Base-by-base conservation (phyloP, 2,329 filamentous ascomycete genomes). In the Fusarium foetens region DNA sequence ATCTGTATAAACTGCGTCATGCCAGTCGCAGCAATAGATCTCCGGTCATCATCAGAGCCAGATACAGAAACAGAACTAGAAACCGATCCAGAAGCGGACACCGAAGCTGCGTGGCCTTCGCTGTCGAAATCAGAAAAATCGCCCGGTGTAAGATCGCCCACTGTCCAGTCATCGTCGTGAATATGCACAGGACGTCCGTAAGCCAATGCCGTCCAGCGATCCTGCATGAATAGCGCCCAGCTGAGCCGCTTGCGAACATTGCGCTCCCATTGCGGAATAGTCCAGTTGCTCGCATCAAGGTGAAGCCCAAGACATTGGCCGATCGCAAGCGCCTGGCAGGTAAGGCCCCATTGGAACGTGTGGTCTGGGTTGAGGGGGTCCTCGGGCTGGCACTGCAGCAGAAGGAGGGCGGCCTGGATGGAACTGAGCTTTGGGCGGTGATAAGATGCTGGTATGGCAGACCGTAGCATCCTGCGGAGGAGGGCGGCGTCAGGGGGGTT, bases 171-270 rank as follows among this genome's bases (percentile, higher is more conserved):
- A 33, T 79, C 77, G 13, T 79, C 77, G 70, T 79, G 75, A 51
- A 79, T 79, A 58, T 79, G 77, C 23, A 78, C 70, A 42, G 77
- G 77, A 27, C 77, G 75, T 8, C 77, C 77, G 43, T 77, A 78
- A 33, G 77, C 76, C 46, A 79, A 65, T 45, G 77, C 77, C 21
- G 77, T 79, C 88, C 86, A 90, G 73, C 86, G 88, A 71, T 91
- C 89, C 75, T 91, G 88, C 82, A 89, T 88, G 73, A 84, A 91
- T 3, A 90, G 78, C 14, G 85, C 88, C 89, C 89, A 91, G 9
- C 85, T 86, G 14, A 91, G 79, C 23, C 89, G 82, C 75, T 87
- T 88, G 31, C 89, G 82, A 25, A 90, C 77, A 10, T 86, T 85
- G 52, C 86, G 84, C 76, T 91, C 89, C 87, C 87, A 89, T 17